Evolutionary conservation across 2,329 filamentous ascomycete species (phyloP), one percentile per base, ranked within the genome.

Genomic region (Penicillium corylophilum): DNA sequence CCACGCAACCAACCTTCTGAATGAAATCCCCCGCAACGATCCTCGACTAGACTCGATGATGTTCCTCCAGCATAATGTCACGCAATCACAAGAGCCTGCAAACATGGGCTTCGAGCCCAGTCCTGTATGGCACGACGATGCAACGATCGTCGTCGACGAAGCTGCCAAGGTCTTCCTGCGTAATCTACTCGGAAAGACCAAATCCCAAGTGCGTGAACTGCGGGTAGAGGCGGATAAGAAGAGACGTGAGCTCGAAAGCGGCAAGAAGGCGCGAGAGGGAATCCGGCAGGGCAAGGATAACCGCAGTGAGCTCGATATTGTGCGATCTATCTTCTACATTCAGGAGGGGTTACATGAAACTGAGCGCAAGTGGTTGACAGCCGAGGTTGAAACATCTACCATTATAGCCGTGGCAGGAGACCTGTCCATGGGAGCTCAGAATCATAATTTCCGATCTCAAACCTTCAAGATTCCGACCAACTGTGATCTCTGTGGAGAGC

Each of bases 401-500:
- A 95, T 99, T 66, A 93, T 90, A n/a, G 79, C 86, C 9, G 89
- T 86, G 0, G 93, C 96, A 2, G 94, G 94, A 31, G 94, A 99
- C 68, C 82, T 99, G 48, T 96, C 92, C 2, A 78, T 96, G 18
- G 93, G 93, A 16, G 92, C 92, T 10, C 90, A 90, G 70, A 96
- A 92, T 66, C 94, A 99, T 77, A 94, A 95, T 66, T 99, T 99
- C 81, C 96, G 95, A 74, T 86, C 90, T n/a, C 91, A 97, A 68
- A 97, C 94, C 0, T 99, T 97, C 80, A 97, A 97, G 72, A 96
- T 99, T 54, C 95, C 95, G 0, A 99, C 94, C 4, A 97, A 97
- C 70, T 99, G 94, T 75, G 94, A 99, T 71, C 81, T 96, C 12
- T 99, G 94, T 64, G 92, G 92, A 16, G 94, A 99, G 68, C 84